A percentile compares a stretch with the other conserved stretches of the same genome.
Evolutionary conservation across 148 eudicot genomes (phyloP).

Genomic region (Rhododendron griersonianum): DNA sequence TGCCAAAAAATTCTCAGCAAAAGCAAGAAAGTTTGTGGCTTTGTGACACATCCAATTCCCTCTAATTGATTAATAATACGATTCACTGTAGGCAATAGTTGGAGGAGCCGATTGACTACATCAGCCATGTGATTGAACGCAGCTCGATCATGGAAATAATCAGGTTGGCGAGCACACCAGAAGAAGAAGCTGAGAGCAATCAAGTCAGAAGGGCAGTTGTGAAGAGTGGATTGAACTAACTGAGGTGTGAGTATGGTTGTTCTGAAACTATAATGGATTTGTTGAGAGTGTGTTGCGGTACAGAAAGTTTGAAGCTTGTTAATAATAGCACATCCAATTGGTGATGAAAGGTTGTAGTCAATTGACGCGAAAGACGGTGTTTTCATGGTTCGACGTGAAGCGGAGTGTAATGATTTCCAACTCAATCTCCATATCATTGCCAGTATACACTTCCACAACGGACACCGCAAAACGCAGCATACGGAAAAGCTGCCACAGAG

Average conservation of each 20-base stretch:
- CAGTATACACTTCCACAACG: background rate
- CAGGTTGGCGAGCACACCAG: constrained; percentile 50
- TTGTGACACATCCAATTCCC: constrained; percentile 29
- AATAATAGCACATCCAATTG: background rate
- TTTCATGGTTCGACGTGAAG: background rate
- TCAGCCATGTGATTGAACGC: constrained; percentile 30
- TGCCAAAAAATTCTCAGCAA: constrained; percentile 50
- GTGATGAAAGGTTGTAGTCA: background rate
- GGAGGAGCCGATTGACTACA: constrained; percentile 28
- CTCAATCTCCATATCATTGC: constrained; percentile 12
- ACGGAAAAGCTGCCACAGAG: background rate
- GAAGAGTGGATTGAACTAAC: constrained; percentile 36
- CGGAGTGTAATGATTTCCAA: background rate
- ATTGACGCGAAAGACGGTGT: background rate
- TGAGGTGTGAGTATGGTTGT: constrained; percentile 15
- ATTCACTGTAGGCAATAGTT: constrained; percentile 19
- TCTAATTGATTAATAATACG: constrained; percentile 25
- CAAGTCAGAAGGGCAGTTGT: constrained; percentile 43
- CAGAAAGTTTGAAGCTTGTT: background rate
- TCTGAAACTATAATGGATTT: background rate
- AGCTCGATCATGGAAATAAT: constrained; percentile 40
- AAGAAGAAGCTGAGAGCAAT: constrained; percentile 42
- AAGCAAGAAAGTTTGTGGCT: constrained; percentile 43
- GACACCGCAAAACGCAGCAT: background rate
- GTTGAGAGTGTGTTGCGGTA: background rate